Conservation (phyloP, 2,329 filamentous ascomycete genomes). For the Paecilomyces formosus region DNA sequence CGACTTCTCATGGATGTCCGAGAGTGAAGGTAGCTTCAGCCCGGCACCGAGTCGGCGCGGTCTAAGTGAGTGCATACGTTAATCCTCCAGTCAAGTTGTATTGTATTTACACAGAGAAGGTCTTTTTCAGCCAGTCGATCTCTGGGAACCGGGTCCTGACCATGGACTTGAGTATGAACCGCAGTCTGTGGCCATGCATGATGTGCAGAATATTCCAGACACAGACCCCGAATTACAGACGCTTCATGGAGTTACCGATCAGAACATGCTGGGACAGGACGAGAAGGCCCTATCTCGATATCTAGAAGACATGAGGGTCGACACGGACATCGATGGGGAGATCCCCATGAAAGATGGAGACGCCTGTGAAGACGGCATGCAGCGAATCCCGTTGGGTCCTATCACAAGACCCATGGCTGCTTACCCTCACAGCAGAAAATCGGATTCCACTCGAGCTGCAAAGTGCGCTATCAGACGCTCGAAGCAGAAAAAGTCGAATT, state of each 20-base stretch:
- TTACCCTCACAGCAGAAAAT: neutral
- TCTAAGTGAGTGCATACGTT: neutral
- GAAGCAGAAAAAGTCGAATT: neutral
- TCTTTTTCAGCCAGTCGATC: neutral
- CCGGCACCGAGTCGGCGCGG: neutral
- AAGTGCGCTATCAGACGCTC: neutral
- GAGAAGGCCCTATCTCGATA: neutral
- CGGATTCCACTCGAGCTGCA: neutral
- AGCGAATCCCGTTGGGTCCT: neutral
- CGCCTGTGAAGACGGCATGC: neutral
- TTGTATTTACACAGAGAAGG: neutral
- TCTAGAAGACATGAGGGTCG: slow-evolving; percentile 2
- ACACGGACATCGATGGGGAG: slow-evolving; percentile 7
- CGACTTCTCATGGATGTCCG: slow-evolving; percentile 15
- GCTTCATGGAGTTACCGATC: neutral
- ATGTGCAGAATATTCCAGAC: slow-evolving; percentile 1
- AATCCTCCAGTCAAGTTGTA: neutral
- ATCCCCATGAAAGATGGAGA: neutral
- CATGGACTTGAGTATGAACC: neutral
- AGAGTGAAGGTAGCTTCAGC: slow-evolving; percentile 17
- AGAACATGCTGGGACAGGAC: neutral
- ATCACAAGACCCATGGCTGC: neutral
- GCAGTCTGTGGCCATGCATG: neutral
- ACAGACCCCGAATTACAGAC: neutral
- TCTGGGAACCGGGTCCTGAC: neutral